A percentile compares a stretch with the other conserved stretches of the same genome.
Conservation (phyloP, 805 yeast genomes). For the Candida piceae region DNA sequence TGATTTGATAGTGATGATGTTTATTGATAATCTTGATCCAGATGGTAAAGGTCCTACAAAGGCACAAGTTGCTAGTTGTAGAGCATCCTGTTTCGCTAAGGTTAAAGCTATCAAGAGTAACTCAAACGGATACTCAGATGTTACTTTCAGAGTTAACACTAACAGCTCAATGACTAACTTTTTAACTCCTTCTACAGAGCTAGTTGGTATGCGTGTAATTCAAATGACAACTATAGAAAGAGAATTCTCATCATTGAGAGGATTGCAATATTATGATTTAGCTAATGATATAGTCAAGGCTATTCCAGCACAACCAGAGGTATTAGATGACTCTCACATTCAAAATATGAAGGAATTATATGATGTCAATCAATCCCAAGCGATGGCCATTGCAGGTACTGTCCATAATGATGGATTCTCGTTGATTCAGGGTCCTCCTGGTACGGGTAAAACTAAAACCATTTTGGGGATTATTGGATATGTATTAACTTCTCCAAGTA, state of each 20-base stretch:
- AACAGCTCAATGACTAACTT: conserved; percentile 45
- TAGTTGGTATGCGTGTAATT: conserved; percentile 70
- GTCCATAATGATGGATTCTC: conserved; percentile 70
- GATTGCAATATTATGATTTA: conserved; percentile 77
- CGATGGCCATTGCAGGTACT: conserved; percentile 78
- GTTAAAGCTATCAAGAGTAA: conserved; percentile 66
- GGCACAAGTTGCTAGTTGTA: conserved; percentile 11
- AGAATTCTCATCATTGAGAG: conserved; percentile 80
- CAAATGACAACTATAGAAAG: conserved; percentile 91
- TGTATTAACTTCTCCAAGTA: conserved; percentile 39
- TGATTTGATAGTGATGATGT: conserved; percentile 66
- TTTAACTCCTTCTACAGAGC: conserved; percentile 56
- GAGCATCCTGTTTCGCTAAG: conserved; percentile 72
- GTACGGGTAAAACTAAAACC: conserved; percentile 98
- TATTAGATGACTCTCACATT: conserved; percentile 34
- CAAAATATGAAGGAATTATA: conserved; percentile 41
- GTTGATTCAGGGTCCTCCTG: conserved; percentile 97
- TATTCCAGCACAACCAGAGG: conserved; percentile 43
- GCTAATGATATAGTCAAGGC: conserved; percentile 64
- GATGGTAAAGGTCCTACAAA: conserved; percentile 19
- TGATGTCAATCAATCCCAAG: conserved; percentile 82
- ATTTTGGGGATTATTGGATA: conserved; percentile 88
- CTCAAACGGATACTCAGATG: conserved; percentile 61
- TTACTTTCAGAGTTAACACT: conserved; percentile 66
- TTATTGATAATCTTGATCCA: conserved; percentile 37